Base-by-base conservation (phyloP, 148 eudicot genomes). In the Chenopodium quinoa region DNA sequence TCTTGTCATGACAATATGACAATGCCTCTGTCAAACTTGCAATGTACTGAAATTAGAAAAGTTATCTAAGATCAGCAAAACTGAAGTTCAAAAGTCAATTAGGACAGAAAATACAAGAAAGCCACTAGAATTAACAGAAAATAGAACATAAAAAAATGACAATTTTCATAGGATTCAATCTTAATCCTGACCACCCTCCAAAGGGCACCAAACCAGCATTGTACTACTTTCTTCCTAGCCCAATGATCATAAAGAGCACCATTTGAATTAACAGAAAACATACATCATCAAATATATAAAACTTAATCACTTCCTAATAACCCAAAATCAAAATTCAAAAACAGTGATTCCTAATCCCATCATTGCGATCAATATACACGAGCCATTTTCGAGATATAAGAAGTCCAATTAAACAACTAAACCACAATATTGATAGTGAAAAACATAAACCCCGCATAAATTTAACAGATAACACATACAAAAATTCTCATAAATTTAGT, bases 1-100 rank as follows among this genome's bases (percentile, higher is more conserved):
- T 84, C 84, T 92, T 93, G 76, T 88, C 87, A 82, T 95, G 99
- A 81, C 99, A 95, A 69, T 95, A 93, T 0, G 90, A 91, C 89
- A 95, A 80, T 8, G 99, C 97, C 72, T 89, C 91, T 0, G 97
- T 80, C 83, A 93, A 85, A 85, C 97, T 93, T 66, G 94, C 87
- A 88, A 92, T 88, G 82, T 93, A 95, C 97, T 93, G 78, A 47
- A 47, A 47, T 9, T 8, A 47, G 12, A 47, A 47, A 56, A 75
- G n/a, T 62, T 58, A 23, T 37, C 52, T 47, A 47, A 47, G 7
- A 78, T 31, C 69, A 32, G 29, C 54, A 23, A 37, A 67, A 1
- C 6, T 34, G 9, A 81, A 46, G 58, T 44, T 64, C 31, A 19
- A 25, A 10, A 47, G 27, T 17, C 79, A 75, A 40, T 66, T 67